Conservation (phyloP, 2,329 filamentous ascomycete species). For the Penicillium rolfsii region DNA sequence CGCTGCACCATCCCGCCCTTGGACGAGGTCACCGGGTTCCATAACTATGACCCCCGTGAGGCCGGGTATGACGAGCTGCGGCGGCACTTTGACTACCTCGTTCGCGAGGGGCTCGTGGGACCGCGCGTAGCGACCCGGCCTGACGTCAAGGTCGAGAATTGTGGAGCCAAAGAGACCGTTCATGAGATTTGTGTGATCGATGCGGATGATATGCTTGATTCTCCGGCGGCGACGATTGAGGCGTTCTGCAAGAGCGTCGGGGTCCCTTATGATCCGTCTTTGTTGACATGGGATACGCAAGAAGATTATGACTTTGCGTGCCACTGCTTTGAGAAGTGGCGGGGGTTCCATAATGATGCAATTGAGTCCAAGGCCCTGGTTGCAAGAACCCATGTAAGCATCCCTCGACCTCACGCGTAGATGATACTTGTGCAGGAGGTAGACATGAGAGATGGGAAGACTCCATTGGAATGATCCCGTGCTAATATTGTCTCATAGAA, state of each 20-base stretch:
- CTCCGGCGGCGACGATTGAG: slow-evolving; percentile 73
- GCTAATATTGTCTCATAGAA: slow-evolving; percentile 21
- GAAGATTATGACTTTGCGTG: slow-evolving; percentile 70
- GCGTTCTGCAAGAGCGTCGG: slow-evolving; percentile 82
- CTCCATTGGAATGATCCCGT: neutral
- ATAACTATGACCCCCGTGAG: slow-evolving; percentile 83
- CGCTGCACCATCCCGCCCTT: slow-evolving; percentile 91
- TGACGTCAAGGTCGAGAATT: slow-evolving; percentile 30
- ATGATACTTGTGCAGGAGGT: neutral
- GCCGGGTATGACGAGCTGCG: slow-evolving; percentile 90
- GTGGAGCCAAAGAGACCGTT: slow-evolving; percentile 31
- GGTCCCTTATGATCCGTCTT: slow-evolving; percentile 72
- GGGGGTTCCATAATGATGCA: slow-evolving; percentile 93
- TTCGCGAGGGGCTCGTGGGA: slow-evolving; percentile 69
- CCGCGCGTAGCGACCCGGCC: slow-evolving; percentile 59
- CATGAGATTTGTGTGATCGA: slow-evolving; percentile 83
- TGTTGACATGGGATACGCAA: slow-evolving; percentile 83
- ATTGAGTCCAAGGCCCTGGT: slow-evolving; percentile 78
- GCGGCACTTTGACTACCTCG: slow-evolving; percentile 82
- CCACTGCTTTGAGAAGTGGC: slow-evolving; percentile 91
- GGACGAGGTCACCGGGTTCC: slow-evolving; percentile 78
- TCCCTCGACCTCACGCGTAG: neutral
- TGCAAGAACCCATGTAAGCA: slow-evolving; percentile 55
- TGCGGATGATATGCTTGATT: slow-evolving; percentile 89
- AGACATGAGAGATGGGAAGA: neutral